Conservation (phyloP, 2,329 filamentous ascomycete genomes). For the Talaromyces funiculosus region DNA sequence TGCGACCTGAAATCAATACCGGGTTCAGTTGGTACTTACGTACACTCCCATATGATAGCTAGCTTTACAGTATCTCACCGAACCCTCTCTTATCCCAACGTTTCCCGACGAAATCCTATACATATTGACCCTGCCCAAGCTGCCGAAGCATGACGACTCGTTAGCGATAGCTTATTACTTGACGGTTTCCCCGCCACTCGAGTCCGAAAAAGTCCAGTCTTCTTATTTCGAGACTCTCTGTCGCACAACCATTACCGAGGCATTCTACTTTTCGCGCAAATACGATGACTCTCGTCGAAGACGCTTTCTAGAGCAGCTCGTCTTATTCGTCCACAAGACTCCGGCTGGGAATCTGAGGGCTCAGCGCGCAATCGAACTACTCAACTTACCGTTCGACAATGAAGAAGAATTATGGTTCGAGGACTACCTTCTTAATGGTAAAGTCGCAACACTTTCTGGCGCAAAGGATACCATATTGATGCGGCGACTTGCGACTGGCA, state of each 20-base stretch:
- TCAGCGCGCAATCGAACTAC: slow-evolving; percentile 60
- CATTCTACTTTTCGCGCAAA: slow-evolving; percentile 65
- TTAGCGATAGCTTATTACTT: slow-evolving; percentile 75
- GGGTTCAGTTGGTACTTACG: background rate
- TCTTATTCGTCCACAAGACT: slow-evolving; percentile 52
- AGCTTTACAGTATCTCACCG: slow-evolving; percentile 69
- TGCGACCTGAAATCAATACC: background rate
- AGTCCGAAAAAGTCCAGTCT: slow-evolving; percentile 55
- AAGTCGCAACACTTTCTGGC: slow-evolving; percentile 58
- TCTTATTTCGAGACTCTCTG: slow-evolving; percentile 66
- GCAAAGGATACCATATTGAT: slow-evolving; percentile 70
- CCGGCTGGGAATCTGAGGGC: slow-evolving; percentile 38
- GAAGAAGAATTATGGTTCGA: slow-evolving; percentile 71
- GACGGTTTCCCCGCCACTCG: slow-evolving; percentile 67
- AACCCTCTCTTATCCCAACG: slow-evolving; percentile 72
- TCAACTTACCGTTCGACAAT: slow-evolving; percentile 64
- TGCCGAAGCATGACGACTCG: slow-evolving; percentile 54
- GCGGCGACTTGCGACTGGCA: slow-evolving; percentile 64
- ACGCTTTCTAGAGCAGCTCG: slow-evolving; percentile 61
- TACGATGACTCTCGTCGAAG: slow-evolving; percentile 58
- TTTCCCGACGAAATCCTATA: slow-evolving; percentile 78
- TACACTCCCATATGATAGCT: slow-evolving; percentile 34
- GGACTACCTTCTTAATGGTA: slow-evolving; percentile 59
- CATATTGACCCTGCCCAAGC: slow-evolving; percentile 56
- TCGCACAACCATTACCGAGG: slow-evolving; percentile 62